Percentiles rank a stretch among this genome's conserved stretches.
Conservation (phyloP, 176 grass and related monocot genomes). For the Echinochloa phyllopogon region DNA sequence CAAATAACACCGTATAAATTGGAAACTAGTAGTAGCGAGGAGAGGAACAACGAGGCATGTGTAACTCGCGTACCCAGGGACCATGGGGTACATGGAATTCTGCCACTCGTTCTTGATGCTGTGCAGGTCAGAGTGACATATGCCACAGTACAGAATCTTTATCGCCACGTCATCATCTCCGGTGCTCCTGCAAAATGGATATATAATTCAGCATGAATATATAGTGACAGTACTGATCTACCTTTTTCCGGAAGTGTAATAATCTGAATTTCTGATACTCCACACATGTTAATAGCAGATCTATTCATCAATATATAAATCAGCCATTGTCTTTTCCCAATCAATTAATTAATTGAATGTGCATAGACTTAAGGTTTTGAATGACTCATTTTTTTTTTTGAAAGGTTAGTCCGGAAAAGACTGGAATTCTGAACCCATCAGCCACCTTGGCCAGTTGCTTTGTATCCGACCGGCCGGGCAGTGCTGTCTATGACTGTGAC, state of each 20-base stretch:
- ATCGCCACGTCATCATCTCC: slow-evolving; percentile 79
- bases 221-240: background rate
- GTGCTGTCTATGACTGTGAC: background rate
- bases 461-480: background rate
- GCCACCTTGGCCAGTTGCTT: background rate
- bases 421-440: background rate
- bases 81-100: slow-evolving; percentile 56
- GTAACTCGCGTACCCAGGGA: slow-evolving; percentile 57
- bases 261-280: no score
- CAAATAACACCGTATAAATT: background rate
- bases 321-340: background rate
- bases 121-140: slow-evolving; percentile 87
- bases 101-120: slow-evolving; percentile 78
- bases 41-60: background rate
- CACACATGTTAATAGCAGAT: background rate
- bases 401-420: background rate
- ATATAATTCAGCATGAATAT: background rate
- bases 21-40: no score
- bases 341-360: background rate
- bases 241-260: no score
- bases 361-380: no score
- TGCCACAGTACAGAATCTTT: slow-evolving; percentile 77
- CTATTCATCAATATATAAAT: background rate
- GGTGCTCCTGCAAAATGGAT: slow-evolving; percentile 50
- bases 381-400: background rate